These are phyloP conservation scores for Exophiala oligosperma DNA, from an alignment of 2,329 filamentous ascomycete species.

Conservation along the genomic window DNA sequence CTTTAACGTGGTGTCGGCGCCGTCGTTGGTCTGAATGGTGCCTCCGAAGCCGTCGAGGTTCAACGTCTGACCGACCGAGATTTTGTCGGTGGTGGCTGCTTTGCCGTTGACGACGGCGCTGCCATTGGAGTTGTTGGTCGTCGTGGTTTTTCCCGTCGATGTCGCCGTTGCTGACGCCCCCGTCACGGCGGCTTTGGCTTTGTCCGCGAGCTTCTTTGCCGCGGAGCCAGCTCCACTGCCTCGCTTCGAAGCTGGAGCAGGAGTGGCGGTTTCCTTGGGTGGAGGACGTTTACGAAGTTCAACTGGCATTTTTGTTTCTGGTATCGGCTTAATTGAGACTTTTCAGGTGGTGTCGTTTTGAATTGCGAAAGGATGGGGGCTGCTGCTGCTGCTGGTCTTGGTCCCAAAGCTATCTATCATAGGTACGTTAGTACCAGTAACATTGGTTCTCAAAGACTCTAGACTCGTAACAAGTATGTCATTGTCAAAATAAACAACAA, in stretches of 20 bases:
- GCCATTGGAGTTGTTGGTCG: conserved; percentile 23
- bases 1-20: conserved; percentile 75
- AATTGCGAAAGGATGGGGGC: no score
- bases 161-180: not conserved
- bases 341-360: no score
- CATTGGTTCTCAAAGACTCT: no score
- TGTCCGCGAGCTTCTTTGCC: conserved; percentile 34
- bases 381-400: no score
- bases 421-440: no score
- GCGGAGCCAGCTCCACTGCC: conserved; percentile 38
- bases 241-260: conserved; percentile 49
- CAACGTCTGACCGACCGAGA: conserved; percentile 52
- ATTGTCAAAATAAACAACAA: no score
- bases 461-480: no score
- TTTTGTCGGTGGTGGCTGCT: conserved; percentile 14
- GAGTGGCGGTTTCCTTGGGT: conserved; percentile 47
- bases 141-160: not conserved
- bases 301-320: conserved; percentile 39
- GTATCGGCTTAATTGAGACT: not conserved
- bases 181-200: conserved; percentile 31
- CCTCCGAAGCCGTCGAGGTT: conserved; percentile 58
- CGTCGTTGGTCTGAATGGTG: conserved; percentile 83
- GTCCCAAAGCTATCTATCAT: no score
- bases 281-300: conserved; percentile 65
- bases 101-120: conserved; percentile 24